A percentile compares a stretch with the other conserved stretches of the same genome.
Conservation (phyloP, 352 stramenopile species). For the Globisporangium emineosum region DNA sequence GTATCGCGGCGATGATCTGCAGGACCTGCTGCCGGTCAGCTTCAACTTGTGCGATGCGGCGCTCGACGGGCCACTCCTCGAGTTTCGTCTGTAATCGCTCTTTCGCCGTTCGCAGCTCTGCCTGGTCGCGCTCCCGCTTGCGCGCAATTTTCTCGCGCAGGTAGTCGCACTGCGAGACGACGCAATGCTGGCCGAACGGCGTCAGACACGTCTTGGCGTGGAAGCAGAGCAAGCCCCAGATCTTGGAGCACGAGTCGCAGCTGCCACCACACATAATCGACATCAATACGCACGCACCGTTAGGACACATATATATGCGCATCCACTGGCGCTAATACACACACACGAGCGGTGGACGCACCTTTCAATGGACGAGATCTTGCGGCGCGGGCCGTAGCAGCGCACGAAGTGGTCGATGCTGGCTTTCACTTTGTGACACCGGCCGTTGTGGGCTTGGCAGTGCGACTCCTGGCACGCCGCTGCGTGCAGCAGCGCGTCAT, state of each 20-base stretch:
- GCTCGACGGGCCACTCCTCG: conserved; percentile 75
- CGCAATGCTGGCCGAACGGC: conserved; percentile 52
- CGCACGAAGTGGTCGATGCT: conserved; percentile 87
- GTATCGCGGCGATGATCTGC: conserved; percentile 74
- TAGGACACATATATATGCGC: not conserved
- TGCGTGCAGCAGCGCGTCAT: conserved; percentile 74
- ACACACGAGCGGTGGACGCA: conserved; percentile 23
- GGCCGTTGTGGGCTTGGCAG: conserved; percentile 55
- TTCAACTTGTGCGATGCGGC: conserved; percentile 80
- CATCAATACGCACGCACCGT: not conserved
- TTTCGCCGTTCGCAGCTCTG: conserved; percentile 56
- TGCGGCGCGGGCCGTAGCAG: conserved; percentile 75
- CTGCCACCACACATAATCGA: conserved; percentile 22
- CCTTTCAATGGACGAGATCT: conserved; percentile 75
- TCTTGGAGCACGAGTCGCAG: conserved; percentile 80
- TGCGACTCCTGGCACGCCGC: conserved; percentile 53
- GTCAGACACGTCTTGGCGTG: conserved; percentile 75
- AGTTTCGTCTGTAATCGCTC: conserved; percentile 40
- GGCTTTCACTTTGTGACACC: conserved; percentile 87
- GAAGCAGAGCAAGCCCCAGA: conserved; percentile 85
- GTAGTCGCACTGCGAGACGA: conserved; percentile 86
- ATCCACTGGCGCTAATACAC: not conserved
- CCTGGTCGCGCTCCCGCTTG: conserved; percentile 60
- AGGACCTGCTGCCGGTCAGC: conserved; percentile 69
- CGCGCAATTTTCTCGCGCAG: conserved; percentile 80